These are phyloP conservation scores for Zymoseptoria ardabiliae DNA, from an alignment of 2,329 filamentous ascomycete species.

Conservation along the genomic window DNA sequence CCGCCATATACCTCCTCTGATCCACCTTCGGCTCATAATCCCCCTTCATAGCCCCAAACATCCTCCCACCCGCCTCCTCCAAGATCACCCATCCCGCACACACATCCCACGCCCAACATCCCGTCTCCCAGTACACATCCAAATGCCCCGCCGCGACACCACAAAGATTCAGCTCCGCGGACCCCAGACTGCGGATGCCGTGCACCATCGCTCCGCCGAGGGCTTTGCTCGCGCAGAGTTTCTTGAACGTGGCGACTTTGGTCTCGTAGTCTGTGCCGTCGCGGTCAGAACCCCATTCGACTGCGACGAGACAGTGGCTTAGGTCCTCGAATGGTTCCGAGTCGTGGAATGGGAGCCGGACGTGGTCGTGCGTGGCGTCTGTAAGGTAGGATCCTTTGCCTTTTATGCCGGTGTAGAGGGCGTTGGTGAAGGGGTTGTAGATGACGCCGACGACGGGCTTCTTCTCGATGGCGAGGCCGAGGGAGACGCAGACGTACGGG, in stretches of 20 bases:
- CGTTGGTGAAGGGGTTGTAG: constrained; percentile 69
- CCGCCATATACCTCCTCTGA: constrained; percentile 48
- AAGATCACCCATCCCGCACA: constrained; percentile 75
- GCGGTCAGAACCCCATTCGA: constrained; percentile 67
- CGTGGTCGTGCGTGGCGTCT: constrained; percentile 25
- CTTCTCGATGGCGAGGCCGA: constrained; percentile 60
- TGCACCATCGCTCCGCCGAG: constrained; percentile 70
- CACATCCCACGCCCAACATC: constrained; percentile 81
- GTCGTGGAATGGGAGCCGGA: constrained; percentile 40
- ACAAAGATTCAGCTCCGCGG: constrained; percentile 68
- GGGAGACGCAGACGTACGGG: constrained; percentile 67
- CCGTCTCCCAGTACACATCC: constrained; percentile 75
- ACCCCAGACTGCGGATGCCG: constrained; percentile 61
- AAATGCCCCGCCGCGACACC: constrained; percentile 63
- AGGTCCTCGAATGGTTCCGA: constrained; percentile 51
- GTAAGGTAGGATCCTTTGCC: constrained; percentile 57
- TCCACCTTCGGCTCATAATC: constrained; percentile 56
- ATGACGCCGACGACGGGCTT: constrained; percentile 63
- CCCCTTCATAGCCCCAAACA: constrained; percentile 67
- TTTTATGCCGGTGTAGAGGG: constrained; percentile 61
- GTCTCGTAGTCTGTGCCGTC: constrained; percentile 61
- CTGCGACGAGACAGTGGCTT: constrained; percentile 56
- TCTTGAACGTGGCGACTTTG: constrained; percentile 60
- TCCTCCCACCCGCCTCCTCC: constrained; percentile 63
- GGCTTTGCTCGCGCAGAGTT: constrained; percentile 45